Conservation (phyloP, 2,329 filamentous ascomycete genomes). For the Trichoderma citrinoviride region DNA sequence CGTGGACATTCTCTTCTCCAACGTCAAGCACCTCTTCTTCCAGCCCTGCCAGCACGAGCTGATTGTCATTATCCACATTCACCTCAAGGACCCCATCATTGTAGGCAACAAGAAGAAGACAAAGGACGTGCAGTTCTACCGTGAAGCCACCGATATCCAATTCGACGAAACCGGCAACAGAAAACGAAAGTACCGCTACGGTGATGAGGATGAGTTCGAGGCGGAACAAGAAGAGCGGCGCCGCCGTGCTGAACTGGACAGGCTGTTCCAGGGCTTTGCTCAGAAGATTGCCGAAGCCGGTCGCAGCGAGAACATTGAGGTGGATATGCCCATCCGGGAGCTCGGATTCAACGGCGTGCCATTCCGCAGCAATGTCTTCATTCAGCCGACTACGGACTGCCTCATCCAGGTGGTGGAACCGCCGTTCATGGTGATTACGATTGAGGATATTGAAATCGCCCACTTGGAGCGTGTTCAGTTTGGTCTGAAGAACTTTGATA, state of each 20-base stretch:
- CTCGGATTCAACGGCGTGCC: slow-evolving; percentile 96
- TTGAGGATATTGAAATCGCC: slow-evolving; percentile 93
- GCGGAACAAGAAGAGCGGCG: slow-evolving; percentile 95
- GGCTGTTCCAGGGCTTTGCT: slow-evolving; percentile 92
- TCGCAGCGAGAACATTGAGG: slow-evolving; percentile 83
- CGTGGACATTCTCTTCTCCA: slow-evolving; percentile 95
- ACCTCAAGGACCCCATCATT: slow-evolving; percentile 96
- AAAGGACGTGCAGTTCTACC: slow-evolving; percentile 97
- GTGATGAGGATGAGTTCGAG: slow-evolving; percentile 98
- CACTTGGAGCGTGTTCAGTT: slow-evolving; percentile 96
- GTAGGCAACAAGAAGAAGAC: slow-evolving; percentile 98
- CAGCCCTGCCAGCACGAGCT: slow-evolving; percentile 95
- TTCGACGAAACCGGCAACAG: slow-evolving; percentile 98
- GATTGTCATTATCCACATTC: slow-evolving; percentile 96
- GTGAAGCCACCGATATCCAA: slow-evolving; percentile 96
- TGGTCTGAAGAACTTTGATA: slow-evolving; percentile 97
- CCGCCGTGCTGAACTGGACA: slow-evolving; percentile 85
- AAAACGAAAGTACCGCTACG: slow-evolving; percentile 95
- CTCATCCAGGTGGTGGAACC: slow-evolving; percentile 95
- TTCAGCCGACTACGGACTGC: slow-evolving; percentile 95
- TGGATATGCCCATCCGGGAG: slow-evolving; percentile 95
- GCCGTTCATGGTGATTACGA: slow-evolving; percentile 91
- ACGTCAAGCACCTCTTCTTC: slow-evolving; percentile 98
- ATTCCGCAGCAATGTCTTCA: slow-evolving; percentile 89
- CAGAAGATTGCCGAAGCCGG: slow-evolving; percentile 97